phyloP scores from a whole-genome alignment of 768 basidiomycete species.

The Royoungia palumana region DNA sequence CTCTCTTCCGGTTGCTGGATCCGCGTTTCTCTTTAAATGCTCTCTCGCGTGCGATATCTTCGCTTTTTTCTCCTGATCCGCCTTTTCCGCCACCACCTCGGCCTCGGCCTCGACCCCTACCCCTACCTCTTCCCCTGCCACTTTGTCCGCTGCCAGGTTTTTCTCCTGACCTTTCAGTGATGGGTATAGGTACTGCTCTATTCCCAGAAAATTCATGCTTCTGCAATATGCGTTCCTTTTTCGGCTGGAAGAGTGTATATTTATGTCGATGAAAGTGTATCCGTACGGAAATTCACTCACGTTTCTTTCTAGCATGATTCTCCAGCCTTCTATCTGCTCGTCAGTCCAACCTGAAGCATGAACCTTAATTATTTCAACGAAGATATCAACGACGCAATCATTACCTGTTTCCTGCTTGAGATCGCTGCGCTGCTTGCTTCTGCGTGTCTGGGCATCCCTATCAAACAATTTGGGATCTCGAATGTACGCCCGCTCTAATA shows the following conservation, averaged over 20 bases:
- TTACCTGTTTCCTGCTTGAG: constrained; percentile 67
- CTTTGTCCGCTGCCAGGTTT: constrained; percentile 14
- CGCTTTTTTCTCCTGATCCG: constrained; percentile 37
- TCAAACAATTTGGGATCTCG: constrained; percentile 73
- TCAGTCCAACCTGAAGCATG: constrained; percentile 59
- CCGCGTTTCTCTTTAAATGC: constrained; percentile 78
- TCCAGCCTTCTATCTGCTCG: constrained; percentile 92
- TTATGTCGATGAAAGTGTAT: constrained; percentile 8
- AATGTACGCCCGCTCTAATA: constrained; percentile 76
- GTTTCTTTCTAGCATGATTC: constrained; percentile 83
- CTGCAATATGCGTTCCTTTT: constrained; percentile 67
- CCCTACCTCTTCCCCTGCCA: constrained; percentile 14
- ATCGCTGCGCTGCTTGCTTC: constrained; percentile 62
- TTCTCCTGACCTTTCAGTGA: background rate
- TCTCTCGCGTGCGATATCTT: constrained; percentile 48
- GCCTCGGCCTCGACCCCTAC: constrained; percentile 42
- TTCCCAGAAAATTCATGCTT: constrained; percentile 81
- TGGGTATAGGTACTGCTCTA: constrained; percentile 22
- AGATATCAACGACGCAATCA: constrained; percentile 8
- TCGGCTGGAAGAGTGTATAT: constrained; percentile 44
- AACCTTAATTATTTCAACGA: background rate
- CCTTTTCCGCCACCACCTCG: constrained; percentile 36
- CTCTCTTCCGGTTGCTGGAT: constrained; percentile 77
- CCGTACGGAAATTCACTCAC: constrained; percentile 44
- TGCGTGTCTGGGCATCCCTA: constrained; percentile 66